Evolutionary conservation across 176 grass and related monocot species (phyloP).

Genomic region (Oryza brachyantha): DNA sequence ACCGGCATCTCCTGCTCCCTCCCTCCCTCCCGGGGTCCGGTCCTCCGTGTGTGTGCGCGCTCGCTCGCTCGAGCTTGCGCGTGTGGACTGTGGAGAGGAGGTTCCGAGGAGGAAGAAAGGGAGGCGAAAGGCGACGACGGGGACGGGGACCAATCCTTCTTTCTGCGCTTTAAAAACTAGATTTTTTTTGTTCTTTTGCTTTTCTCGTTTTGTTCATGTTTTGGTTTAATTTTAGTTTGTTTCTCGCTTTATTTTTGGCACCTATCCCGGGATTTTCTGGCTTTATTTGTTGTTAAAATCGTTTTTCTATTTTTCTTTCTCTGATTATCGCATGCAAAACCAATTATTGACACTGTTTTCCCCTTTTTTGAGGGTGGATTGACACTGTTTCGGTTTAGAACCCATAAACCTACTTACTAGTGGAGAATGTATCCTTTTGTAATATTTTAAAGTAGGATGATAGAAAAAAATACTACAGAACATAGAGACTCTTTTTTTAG

Average conservation of each 20-base stretch:
- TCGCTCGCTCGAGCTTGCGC: not conserved
- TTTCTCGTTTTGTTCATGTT: not conserved
- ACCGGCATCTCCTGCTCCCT: slow-evolving; percentile 54
- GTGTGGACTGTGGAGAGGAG: not conserved
- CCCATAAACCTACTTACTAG: too few relatives aligned
- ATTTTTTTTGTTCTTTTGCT: not conserved
- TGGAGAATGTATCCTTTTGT: too few relatives aligned
- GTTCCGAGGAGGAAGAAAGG: slow-evolving; percentile 24
- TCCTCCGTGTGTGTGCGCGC: not conserved
- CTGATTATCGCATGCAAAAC: not conserved
- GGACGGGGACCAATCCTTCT: slow-evolving; percentile 22
- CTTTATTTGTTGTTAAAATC: not conserved
- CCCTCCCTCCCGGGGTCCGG: not conserved
- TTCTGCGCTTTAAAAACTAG: slow-evolving; percentile 12
- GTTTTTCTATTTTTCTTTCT: not conserved
- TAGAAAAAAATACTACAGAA: too few relatives aligned
- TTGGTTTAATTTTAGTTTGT: not conserved
- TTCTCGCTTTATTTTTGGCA: slow-evolving; percentile 21
- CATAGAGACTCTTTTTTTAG: too few relatives aligned
- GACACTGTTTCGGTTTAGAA: too few relatives aligned
- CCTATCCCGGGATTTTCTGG: slow-evolving; percentile 13
- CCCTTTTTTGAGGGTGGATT: too few relatives aligned
- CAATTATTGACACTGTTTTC: not conserved
- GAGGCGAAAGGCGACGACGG: not conserved
- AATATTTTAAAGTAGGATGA: too few relatives aligned